These are phyloP conservation scores for Talaromyces thailandensis DNA, from an alignment of 495 filamentous ascomycete species.

Conservation along the genomic window DNA sequence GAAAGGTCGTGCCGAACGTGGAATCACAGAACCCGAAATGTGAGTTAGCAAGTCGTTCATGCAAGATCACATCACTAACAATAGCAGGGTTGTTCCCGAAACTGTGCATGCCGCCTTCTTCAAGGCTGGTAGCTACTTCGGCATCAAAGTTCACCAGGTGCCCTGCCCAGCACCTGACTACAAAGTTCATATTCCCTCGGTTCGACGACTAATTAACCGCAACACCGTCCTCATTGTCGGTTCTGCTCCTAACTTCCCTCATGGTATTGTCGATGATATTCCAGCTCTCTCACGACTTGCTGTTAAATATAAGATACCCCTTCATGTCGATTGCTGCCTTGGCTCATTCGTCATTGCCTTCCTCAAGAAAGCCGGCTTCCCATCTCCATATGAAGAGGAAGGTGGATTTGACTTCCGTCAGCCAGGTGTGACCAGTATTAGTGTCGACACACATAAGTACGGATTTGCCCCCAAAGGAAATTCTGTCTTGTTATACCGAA, in stretches of 20 bases:
- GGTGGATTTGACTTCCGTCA: constrained; percentile 89
- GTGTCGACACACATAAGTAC: constrained; percentile 97
- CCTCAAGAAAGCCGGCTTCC: constrained; percentile 82
- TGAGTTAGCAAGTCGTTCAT: constrained; percentile 23
- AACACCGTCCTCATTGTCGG: constrained; percentile 97
- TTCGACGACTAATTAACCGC: constrained; percentile 81
- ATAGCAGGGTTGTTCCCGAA: constrained; percentile 73
- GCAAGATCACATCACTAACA: not conserved
- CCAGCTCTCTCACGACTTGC: constrained; percentile 76
- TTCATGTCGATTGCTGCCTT: constrained; percentile 96
- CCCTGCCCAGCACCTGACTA: constrained; percentile 76
- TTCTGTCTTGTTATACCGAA: constrained; percentile 84
- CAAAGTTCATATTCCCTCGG: constrained; percentile 67
- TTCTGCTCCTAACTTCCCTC: constrained; percentile 93
- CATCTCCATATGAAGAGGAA: constrained; percentile 49
- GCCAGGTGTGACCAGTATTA: constrained; percentile 88
- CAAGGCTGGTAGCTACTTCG: constrained; percentile 92
- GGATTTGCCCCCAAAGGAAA: constrained; percentile 98
- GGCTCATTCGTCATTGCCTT: constrained; percentile 91
- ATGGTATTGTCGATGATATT: constrained; percentile 97
- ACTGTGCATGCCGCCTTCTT: constrained; percentile 94
- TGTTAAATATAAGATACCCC: constrained; percentile 63
- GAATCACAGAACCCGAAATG: constrained; percentile 93
- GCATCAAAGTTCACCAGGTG: constrained; percentile 88
- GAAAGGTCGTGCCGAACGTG: constrained; percentile 75